Evolutionary conservation across 1,284 basidiomycete genomes (phyloP), one percentile per base, ranked within the genome.

Genomic region (Heterobasidion irregulare): DNA sequence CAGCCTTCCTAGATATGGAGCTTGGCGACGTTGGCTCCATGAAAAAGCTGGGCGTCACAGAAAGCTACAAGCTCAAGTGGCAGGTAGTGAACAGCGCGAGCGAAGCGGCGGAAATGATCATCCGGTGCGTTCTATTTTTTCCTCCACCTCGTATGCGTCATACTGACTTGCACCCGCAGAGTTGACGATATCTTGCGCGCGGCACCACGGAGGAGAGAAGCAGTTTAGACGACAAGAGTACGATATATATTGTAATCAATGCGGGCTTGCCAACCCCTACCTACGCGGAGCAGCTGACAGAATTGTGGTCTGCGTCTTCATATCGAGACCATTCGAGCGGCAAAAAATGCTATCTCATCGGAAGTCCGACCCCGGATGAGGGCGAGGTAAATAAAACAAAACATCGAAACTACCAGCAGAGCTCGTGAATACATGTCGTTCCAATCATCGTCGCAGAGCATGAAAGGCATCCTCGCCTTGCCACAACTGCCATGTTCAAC

Each of bases 21-120:
- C 67, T 83, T 38, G 97, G 92, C 9, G 74, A 75, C 2, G 84
- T 99, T 53, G 93, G 82, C 0, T 94, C 92, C 12, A 99, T 99
- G 97, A 79, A 73, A 63, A 73, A 85, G 53, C 76, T 94, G 6
- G 97, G 96, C 44, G 74, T 99, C 45, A 97, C 94, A 0, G 96
- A 99, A 75, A 94, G 90, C 64, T 99, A 94, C 75, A 99, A 99
- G 77, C 78, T 99, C 60, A 99, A 99, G 76, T 78, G 88, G 47
- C 95, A 98, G 72, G 95, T 99, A 0, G 88, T 99, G 3, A 74
- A 92, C 53, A 94, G 91, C 64, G 95, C 97, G 1, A 94, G 86
- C 59, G 97, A 99, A 70, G 97, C 96, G 8, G 90, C 94, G 1
- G 97, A 99, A 76, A 98, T 99, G 94, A 98, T 98, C 62, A 80